Percentiles rank a stretch among this genome's conserved stretches.
Evolutionary conservation across 2,329 filamentous ascomycete species (phyloP).

Genomic region (Colletotrichum horii): DNA sequence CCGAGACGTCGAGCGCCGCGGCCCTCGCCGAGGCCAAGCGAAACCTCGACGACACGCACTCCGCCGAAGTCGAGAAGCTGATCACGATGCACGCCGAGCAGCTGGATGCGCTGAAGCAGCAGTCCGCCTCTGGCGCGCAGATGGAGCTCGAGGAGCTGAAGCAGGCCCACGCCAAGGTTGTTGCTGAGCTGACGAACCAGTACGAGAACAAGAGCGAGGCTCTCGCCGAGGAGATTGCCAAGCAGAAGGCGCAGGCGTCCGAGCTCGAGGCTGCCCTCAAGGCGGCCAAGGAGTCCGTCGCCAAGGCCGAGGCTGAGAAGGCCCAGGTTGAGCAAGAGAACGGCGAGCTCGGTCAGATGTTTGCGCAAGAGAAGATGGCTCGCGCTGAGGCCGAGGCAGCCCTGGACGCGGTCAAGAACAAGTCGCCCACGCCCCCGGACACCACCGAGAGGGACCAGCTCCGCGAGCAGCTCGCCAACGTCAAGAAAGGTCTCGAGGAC

Average conservation of each 20-base stretch:
- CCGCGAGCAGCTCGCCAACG: constrained; percentile 51
- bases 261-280: constrained; percentile 39
- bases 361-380: constrained; percentile 65
- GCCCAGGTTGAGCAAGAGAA: constrained; percentile 52
- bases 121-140: constrained; percentile 38
- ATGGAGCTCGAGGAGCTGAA: constrained; percentile 50
- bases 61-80: constrained; percentile 53
- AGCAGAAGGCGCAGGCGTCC: constrained; percentile 34
- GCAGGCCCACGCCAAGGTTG: constrained; percentile 39
- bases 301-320: constrained; percentile 39
- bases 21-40: constrained; percentile 50
- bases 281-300: constrained; percentile 34
- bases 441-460: constrained; percentile 59
- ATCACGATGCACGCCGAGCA: constrained; percentile 46
- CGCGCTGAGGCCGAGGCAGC: constrained; percentile 65
- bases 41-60: constrained; percentile 50
- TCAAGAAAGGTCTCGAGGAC: constrained; percentile 53
- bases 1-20: constrained; percentile 46
- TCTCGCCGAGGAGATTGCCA: constrained; percentile 30
- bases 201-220: constrained; percentile 37
- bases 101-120: constrained; percentile 44
- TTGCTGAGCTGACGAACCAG: constrained; percentile 45
- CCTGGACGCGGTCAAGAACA: constrained; percentile 61
- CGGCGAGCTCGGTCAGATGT: constrained; percentile 55
- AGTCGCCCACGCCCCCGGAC: constrained; percentile 56